phyloP scores from a whole-genome alignment of 2,329 filamentous ascomycete species.

The Monilinia laxa region DNA sequence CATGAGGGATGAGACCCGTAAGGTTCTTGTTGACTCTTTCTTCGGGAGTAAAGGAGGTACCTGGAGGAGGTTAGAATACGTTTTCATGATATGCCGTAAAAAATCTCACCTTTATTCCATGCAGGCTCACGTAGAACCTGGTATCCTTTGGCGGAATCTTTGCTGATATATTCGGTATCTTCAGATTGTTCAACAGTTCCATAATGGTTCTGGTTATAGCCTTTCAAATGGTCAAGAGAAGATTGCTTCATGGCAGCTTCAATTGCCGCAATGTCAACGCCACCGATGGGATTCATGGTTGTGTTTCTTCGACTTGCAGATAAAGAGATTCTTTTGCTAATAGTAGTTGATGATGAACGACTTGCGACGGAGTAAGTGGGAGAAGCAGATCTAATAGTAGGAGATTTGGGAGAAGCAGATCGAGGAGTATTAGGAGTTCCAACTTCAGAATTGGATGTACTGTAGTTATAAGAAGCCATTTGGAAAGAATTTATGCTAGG shows the following conservation, averaged over 20 bases:
- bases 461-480: conserved; percentile 38
- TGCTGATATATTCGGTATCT: conserved; percentile 53
- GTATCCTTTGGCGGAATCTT: conserved; percentile 56
- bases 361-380: conserved; percentile 25
- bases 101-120: conserved; percentile 58
- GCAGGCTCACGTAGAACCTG: conserved; percentile 61
- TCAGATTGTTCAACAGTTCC: conserved; percentile 54
- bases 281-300: conserved; percentile 36
- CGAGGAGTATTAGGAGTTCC: conserved; percentile 23
- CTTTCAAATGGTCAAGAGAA: conserved; percentile 58
- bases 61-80: conserved; percentile 42
- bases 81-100: background rate
- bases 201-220: conserved; percentile 58
- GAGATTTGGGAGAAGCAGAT: conserved; percentile 33
- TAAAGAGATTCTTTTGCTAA: conserved; percentile 37
- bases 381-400: conserved; percentile 31
- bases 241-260: conserved; percentile 61
- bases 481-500: conserved; percentile 6
- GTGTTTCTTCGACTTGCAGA: conserved; percentile 34
- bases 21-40: conserved; percentile 64
- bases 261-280: conserved; percentile 55
- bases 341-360: conserved; percentile 1
- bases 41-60: conserved; percentile 63
- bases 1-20: conserved; percentile 64
- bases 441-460: conserved; percentile 34